Evolutionary conservation across 345 rosid genomes (phyloP).

Genomic region (Eucalyptus pumila): DNA sequence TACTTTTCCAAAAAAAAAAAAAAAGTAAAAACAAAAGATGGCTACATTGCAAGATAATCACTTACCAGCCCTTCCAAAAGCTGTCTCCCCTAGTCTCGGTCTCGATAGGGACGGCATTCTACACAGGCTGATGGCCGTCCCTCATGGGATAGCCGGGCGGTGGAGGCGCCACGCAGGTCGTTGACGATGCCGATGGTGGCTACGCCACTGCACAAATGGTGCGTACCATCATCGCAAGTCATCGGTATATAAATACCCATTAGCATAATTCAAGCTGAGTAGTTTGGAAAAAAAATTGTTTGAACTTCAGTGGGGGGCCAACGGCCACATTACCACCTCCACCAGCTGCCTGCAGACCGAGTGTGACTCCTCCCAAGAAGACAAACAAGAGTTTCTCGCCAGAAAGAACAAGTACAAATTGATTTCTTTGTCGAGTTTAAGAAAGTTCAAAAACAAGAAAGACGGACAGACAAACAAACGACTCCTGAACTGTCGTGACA

Average conservation of each 20-base stretch:
- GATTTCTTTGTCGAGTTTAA: background rate
- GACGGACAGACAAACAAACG: background rate
- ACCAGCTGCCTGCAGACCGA: background rate
- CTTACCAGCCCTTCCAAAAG: background rate
- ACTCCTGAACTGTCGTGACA: background rate
- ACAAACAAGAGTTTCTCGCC: background rate
- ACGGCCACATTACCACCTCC: background rate
- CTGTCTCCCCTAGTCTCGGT: background rate
- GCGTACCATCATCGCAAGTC: background rate
- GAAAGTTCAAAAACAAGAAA: too few species aligned
- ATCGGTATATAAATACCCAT: background rate
- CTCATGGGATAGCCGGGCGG: background rate
- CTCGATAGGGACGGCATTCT: background rate
- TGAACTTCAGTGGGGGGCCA: background rate
- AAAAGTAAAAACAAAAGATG: background rate
- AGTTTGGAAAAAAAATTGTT: background rate
- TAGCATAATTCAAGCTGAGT: background rate
- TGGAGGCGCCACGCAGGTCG: background rate
- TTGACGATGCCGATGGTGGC: slow-evolving; percentile 1
- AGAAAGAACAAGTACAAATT: background rate
- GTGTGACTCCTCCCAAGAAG: background rate
- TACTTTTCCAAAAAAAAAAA: too few species aligned
- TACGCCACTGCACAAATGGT: slow-evolving; percentile 3
- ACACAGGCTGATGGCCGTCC: background rate
- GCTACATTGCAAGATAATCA: background rate